Conservation (phyloP, 148 eudicot genomes). For the Tetragonia tetragonoides region DNA sequence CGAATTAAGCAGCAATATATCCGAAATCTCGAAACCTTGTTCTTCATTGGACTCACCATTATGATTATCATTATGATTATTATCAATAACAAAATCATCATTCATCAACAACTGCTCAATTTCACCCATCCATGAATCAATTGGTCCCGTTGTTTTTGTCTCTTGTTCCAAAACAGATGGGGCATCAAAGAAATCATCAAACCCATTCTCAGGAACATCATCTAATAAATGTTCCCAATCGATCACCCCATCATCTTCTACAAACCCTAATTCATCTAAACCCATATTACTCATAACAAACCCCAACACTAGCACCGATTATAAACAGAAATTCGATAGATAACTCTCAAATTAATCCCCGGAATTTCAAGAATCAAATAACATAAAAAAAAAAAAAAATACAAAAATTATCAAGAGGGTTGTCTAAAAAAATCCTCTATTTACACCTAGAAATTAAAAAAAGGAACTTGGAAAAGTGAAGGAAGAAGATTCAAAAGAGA, state of each 20-base stretch:
- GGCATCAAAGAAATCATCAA: slow-evolving; percentile 19
- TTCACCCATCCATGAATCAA: slow-evolving; percentile 37
- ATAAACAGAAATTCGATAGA: background rate
- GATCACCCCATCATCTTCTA: slow-evolving; percentile 6
- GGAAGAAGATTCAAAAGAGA: no score
- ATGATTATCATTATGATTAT: no score
- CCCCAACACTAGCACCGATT: no score
- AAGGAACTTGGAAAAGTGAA: background rate
- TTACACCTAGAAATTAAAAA: no score
- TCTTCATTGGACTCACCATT: background rate
- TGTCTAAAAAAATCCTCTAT: no score
- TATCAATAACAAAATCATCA: slow-evolving; percentile 32
- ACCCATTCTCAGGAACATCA: background rate
- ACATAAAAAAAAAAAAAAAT: no score
- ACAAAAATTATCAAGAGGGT: background rate
- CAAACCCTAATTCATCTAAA: slow-evolving; percentile 1
- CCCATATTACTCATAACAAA: background rate
- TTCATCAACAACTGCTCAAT: slow-evolving; percentile 53
- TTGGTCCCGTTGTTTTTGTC: slow-evolving; percentile 2
- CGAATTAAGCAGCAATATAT: slow-evolving; percentile 36
- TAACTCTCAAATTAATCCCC: background rate
- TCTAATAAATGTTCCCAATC: slow-evolving; percentile 34
- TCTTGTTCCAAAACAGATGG: background rate
- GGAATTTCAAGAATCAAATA: no score
- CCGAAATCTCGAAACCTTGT: slow-evolving; percentile 18